Evolutionary conservation across 1,284 basidiomycete genomes (phyloP), one percentile per base, ranked within the genome.

Genomic region (Tilletia setariae): DNA sequence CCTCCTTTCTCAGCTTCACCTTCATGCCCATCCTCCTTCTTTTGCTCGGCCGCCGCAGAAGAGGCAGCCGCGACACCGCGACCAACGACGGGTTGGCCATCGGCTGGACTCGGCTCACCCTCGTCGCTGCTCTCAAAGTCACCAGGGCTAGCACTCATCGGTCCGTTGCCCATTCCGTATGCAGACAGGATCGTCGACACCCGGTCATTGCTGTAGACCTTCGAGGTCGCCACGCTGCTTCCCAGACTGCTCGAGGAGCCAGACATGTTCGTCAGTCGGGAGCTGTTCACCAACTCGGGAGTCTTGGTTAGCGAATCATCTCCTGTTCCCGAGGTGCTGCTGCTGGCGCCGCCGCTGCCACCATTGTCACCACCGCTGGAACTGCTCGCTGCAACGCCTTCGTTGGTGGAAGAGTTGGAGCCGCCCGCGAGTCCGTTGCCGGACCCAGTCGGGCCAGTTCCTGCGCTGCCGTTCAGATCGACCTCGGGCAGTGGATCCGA

Each of bases 51-150:
- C 28, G 21, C 23, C 13, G 13, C 2, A 40, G 35, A 40, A 40
- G 35, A 40, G 35, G 35, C 35, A 40, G 46, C 46, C 6, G 15
- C 28, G 7, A 25, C 30, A 11, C 23, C 8, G 15, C 56, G 56
- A 16, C 56, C 56, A 30, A 61, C 13, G 19, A 61, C 28, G 15
- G 56, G 56, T 30, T 61, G 56, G 28, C 56, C 56, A 30, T 61
- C 56, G 16, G 56, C 30, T 16, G 56, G 56, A 35, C 56, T 61
- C 8, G 56, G 56, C 56, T 61, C 56, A 30, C 56, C 32, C 28
- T 61, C 56, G 56, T 61, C 56, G 56, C 56, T 61, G 56, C 56
- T 61, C 30, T 30, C 25, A 35, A 61, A 61, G 56, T 61, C 56
- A 7, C 56, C 56, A 2, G 56, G 56, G 28, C 56, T 61, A 7